Evolutionary conservation across 345 rosid genomes (phyloP).

Genomic region (Ceriops zippeliana): DNA sequence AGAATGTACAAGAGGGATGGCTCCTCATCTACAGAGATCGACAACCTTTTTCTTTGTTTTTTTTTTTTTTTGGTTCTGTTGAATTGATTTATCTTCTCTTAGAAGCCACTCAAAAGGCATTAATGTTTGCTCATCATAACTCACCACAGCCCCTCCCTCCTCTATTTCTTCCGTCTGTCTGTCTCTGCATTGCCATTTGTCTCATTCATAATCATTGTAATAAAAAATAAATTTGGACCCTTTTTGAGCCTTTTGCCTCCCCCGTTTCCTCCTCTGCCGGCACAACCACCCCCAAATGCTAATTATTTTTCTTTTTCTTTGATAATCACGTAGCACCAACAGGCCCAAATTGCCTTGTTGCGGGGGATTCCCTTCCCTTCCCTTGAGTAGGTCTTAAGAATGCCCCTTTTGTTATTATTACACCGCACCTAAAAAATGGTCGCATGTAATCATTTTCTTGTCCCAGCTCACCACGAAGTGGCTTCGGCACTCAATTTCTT

Average conservation of each 20-base stretch:
- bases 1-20: neutral
- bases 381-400: neutral
- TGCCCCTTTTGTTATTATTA: too few relatives aligned
- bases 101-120: constrained; percentile 24
- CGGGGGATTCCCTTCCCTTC: too few relatives aligned
- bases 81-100: constrained; percentile 30
- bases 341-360: too few relatives aligned
- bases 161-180: neutral
- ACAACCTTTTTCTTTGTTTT: too few relatives aligned
- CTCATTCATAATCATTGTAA: constrained; percentile 13
- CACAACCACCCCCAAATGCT: constrained; percentile 7
- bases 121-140: constrained; percentile 18
- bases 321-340: neutral
- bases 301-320: neutral
- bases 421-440: too few relatives aligned
- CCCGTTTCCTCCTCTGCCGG: constrained; percentile 13
- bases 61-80: neutral
- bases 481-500: too few relatives aligned
- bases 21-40: neutral
- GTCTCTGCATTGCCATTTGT: neutral
- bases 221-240: neutral
- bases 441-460: too few relatives aligned
- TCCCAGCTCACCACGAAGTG: too few relatives aligned
- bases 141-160: neutral
- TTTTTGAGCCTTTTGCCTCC: neutral